Base-by-base conservation (phyloP, 768 basidiomycete genomes). In the Lyophyllum atratum region DNA sequence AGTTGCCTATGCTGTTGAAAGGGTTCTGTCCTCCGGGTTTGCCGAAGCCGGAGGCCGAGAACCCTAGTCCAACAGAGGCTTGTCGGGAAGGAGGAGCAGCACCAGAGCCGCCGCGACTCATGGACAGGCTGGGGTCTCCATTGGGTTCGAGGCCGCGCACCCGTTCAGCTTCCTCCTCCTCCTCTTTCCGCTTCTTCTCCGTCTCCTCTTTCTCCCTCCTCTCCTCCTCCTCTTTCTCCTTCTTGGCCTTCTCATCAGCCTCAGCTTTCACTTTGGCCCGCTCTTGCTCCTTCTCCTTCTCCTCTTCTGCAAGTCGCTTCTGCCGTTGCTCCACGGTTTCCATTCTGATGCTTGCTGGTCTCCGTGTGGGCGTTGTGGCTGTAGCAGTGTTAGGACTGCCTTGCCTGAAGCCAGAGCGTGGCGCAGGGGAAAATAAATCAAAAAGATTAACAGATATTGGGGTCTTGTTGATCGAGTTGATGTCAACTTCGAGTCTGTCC, bases 131-230 rank as follows among this genome's bases (percentile, higher is more conserved):
- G 47, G 76, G 80, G 64, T 87, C 84, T 33, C 26, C 33, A 25
- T 81, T 78, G 10, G 92, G 89, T 66, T 95, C 93, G 51, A 98
- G 84, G 54, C 96, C 96, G 65, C 68, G 59, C 50, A 64, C 66
- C 52, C 71, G 70, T 55, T 66, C 80, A 51, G 84, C 80, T 65
- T 69, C 66, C 46, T 66, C 62, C 55, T 74, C 65, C 43, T 69
- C 65, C n/a, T 68, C 67, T 54, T 70, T 60, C 45, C 67, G 66
- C 54, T 68, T 72, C 64, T 66, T 61, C 64, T 72, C 64, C 44
- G 61, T 65, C 55, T 75, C 70, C 54, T 74, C 69, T 54, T 73
- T 71, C 63, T 72, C 74, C 61, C 74, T 75, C 25, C 71, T 73
- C 65, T 80, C 79, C 45, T 72, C 72, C 48, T 74, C 77, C 57